Evolutionary conservation across 1,139 yeast genomes (phyloP), one percentile per base, ranked within the genome.

Genomic region (Geotrichum candidum): DNA sequence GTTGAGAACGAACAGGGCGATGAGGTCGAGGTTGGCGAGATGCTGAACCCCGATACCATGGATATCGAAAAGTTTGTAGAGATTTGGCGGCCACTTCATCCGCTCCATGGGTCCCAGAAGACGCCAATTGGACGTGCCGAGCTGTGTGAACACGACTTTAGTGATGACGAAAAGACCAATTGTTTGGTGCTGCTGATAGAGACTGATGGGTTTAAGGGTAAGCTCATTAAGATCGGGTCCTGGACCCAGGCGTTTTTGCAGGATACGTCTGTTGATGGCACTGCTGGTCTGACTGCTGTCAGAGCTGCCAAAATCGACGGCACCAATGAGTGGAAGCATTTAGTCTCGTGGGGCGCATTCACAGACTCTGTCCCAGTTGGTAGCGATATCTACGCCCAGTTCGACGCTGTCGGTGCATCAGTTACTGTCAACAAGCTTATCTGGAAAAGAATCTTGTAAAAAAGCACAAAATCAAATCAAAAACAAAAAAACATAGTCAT

Each of bases 51-150:
- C 0, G 78, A 66, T 2, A 77, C 84, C 0, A 82, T 82, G 0
- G 66, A 69, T n/a, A 67, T 71, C 5, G 80, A 80, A 62, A 75
- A 75, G 6, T 85, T 84, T 66, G 74, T 80, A 45, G 89, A 85
- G 70, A 75, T 82, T 27, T 85, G 89, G 89, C 72, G 85, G 66
- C 77, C 82, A 9, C 68, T 84, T 45, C 81, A 82, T 68, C 79
- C 84, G 0, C 65, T 66, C 9, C 72, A 76, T 22, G 69, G 77
- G 1, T 80, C 81, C 0, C 64, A 60, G 0, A 75, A 77, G 53
- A 78, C 74, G 38, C 65, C 68, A 7, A 55, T 57, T 27, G 38
- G 38, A 15, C 27, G 11, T 9, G 23, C 51, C 3, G n/a, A 52
- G 45, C 15, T 46, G 13, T 18, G 22, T 13, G 38, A 33, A 1